Evolutionary conservation across 225 moss, liverwort and hornwort species (phyloP).

Genomic region (Polytrichum commune): DNA sequence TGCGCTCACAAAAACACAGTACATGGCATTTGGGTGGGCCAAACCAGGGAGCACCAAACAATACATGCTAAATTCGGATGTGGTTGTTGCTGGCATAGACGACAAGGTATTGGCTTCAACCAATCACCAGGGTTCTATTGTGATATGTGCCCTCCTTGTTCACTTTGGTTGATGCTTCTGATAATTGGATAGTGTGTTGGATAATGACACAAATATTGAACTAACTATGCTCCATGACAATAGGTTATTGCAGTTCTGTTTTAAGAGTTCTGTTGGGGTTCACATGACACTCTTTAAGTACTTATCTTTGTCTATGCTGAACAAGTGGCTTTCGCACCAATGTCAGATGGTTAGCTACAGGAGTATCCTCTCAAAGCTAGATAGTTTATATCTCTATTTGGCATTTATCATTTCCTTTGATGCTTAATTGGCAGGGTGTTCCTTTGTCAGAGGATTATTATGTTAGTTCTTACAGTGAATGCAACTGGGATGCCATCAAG

Average conservation of each 20-base stretch:
- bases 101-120: slow-evolving; percentile 42
- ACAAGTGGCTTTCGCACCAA: too few species aligned
- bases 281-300: too few species aligned
- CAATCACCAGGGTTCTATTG: slow-evolving; percentile 3
- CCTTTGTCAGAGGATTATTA: slow-evolving; percentile 92
- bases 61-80: slow-evolving; percentile 82
- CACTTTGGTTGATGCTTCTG: slow-evolving; percentile 7
- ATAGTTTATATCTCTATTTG: too few species aligned
- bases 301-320: too few species aligned
- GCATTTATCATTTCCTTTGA: too few species aligned
- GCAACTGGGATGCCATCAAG: slow-evolving; percentile 85
- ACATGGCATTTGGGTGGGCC: slow-evolving; percentile 98
- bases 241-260: neutral
- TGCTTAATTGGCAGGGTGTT: slow-evolving; percentile 18
- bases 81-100: slow-evolving; percentile 90
- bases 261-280: too few species aligned
- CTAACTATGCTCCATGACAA: slow-evolving; percentile 4
- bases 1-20: slow-evolving; percentile 84
- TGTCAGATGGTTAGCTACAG: too few species aligned
- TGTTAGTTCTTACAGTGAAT: slow-evolving; percentile 73
- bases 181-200: neutral
- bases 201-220: slow-evolving; percentile 1
- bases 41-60: slow-evolving; percentile 42
- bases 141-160: slow-evolving; percentile 2
- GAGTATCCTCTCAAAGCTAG: too few species aligned